A percentile compares a stretch with the other conserved stretches of the same genome.
phyloP scores from a whole-genome alignment of 1,284 basidiomycete genomes.

The Ceratobasidium sp. region DNA sequence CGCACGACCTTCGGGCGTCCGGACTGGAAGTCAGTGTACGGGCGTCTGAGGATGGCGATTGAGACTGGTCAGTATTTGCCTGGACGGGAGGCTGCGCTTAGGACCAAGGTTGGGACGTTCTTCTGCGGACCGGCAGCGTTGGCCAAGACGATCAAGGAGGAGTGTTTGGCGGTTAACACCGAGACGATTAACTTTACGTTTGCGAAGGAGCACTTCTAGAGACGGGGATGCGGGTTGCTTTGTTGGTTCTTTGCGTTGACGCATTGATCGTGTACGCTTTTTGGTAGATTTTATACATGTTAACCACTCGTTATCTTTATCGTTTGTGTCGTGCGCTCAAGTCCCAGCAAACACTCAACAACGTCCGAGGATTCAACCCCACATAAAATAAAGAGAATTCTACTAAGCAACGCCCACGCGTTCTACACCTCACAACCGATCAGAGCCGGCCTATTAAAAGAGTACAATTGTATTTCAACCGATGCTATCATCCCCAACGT shows the following conservation, averaged over 20 bases:
- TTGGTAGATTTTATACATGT: conserved; percentile 7
- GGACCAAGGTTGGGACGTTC: conserved; percentile 86
- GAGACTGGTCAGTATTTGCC: conserved; percentile 83
- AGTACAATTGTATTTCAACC: not conserved
- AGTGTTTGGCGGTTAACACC: conserved; percentile 68
- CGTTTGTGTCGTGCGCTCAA: not conserved
- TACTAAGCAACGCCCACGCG: conserved; percentile 22
- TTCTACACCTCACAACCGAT: conserved; percentile 20
- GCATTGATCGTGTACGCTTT: conserved; percentile 23
- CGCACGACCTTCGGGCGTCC: conserved; percentile 91
- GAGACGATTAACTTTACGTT: conserved; percentile 79
- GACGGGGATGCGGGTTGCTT: not conserved
- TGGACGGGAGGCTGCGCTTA: conserved; percentile 79
- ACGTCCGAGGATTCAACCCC: too few relatives aligned
- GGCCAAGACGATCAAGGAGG: conserved; percentile 80
- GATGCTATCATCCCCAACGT: not conserved
- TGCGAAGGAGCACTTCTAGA: conserved; percentile 71
- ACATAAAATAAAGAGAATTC: conserved; percentile 25
- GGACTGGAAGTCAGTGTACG: conserved; percentile 85
- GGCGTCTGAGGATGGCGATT: conserved; percentile 77
- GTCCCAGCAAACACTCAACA: too few relatives aligned
- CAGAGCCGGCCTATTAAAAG: not conserved
- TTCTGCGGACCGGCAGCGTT: conserved; percentile 84
- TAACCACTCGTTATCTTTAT: not conserved
- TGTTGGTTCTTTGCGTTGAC: conserved; percentile 24